Evolutionary conservation across 257 asterid genomes (phyloP), one percentile per base, ranked within the genome.

Genomic region (Rehmannia glutinosa): DNA sequence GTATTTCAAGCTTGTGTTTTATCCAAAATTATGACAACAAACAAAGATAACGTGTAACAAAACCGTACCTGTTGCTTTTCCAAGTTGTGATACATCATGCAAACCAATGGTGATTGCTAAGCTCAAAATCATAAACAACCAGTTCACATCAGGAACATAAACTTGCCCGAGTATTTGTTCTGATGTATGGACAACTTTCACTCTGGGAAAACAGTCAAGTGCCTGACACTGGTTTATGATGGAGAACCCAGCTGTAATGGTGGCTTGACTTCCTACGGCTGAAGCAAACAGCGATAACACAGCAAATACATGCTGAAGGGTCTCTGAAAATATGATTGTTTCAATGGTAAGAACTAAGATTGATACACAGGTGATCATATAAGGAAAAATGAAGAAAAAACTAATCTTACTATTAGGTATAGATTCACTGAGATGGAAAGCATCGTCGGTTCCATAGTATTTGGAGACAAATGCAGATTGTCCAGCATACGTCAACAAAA

Each of bases 261-360:
- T 90, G 24, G 96, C 99, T 78, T 93, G 99, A 76, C 99, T 93
- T 66, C 96, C 99, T n/a, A 93, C 94, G 0, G 92, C 96, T 3
- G 99, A 84, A 67, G 99, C 97, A 71, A 93, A 79, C 71, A 90
- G 68, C 2, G 99, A 86, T 75, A 93, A 43, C 62, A 84, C 86
- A 3, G 96, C 86, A 66, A 93, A 88, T 49, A 77, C 78, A 47
- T 88, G 97, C 78, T 86, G 91, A 78, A 81, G 84, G 66, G 73
- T 71, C 75, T 78, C 98, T 86, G 95, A 57, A 52, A 72, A 57
- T 35, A 55, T 46, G 0, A 17, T 52, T 52, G 2, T 64, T 32
- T 73, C 43, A 28, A 68, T 63, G 51, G 41, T 71, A 61, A 69
- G 75, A 53, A 74, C 27, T 43, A 45, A 17, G 52, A 19, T 46